Evolutionary conservation across 768 basidiomycete genomes (phyloP).

Genomic region (Strobilomyces confusus): DNA sequence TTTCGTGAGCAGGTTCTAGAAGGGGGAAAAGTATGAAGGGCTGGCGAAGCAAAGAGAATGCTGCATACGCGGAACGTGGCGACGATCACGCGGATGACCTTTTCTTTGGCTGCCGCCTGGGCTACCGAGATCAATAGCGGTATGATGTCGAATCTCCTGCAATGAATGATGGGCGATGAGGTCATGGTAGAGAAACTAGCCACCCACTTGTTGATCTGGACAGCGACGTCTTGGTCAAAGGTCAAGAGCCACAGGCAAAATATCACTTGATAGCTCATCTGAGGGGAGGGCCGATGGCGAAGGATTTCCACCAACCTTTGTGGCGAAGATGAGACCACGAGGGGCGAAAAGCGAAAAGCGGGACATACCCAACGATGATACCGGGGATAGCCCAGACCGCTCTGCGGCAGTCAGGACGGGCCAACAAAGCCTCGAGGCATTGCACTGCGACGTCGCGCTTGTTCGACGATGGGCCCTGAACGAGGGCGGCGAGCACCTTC

Average conservation of each 20-base stretch:
- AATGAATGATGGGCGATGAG: background rate
- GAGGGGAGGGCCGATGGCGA: constrained; percentile 76
- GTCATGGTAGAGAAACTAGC: background rate
- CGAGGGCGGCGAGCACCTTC: constrained; percentile 52
- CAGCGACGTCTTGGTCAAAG: constrained; percentile 82
- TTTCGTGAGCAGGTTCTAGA: constrained; percentile 82
- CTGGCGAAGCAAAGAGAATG: background rate
- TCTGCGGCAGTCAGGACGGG: constrained; percentile 74
- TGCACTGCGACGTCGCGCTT: constrained; percentile 90
- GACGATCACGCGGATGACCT: constrained; percentile 89
- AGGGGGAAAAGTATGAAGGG: constrained; percentile 1
- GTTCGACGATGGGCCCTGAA: constrained; percentile 57
- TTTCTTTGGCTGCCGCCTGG: constrained; percentile 91
- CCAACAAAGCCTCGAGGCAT: constrained; percentile 79
- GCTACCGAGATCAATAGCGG: constrained; percentile 81
- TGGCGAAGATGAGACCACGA: background rate
- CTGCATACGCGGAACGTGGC: constrained; percentile 78
- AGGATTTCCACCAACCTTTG: constrained; percentile 78
- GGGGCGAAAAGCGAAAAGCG: background rate
- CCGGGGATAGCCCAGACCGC: constrained; percentile 75
- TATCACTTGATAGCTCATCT: constrained; percentile 92
- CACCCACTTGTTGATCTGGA: constrained; percentile 80
- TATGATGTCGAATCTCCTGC: constrained; percentile 85
- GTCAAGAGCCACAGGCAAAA: constrained; percentile 94
- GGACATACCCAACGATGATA: constrained; percentile 61